These are phyloP conservation scores for Botrytis medusae DNA, from an alignment of 2,329 filamentous ascomycete species.

Conservation along the genomic window DNA sequence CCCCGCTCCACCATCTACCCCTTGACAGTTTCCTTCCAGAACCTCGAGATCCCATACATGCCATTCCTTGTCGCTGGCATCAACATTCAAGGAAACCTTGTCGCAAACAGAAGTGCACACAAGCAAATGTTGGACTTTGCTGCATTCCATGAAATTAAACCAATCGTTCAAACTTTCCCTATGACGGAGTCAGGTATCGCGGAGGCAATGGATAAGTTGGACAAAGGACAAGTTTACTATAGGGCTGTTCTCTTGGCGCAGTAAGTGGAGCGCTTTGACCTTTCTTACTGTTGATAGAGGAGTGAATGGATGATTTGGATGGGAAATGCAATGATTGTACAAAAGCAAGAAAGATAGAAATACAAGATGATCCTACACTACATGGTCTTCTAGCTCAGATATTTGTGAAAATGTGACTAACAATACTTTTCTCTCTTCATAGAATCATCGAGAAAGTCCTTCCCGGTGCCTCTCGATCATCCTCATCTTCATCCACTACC, in stretches of 20 bases:
- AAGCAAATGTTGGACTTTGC: slow-evolving; percentile 59
- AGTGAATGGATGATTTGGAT: background rate
- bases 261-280: slow-evolving; percentile 13
- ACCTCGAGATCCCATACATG: slow-evolving; percentile 33
- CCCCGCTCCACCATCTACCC: slow-evolving; percentile 59
- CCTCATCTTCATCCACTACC: background rate
- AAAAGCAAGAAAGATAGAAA: slow-evolving; percentile 17
- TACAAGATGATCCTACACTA: slow-evolving; percentile 5
- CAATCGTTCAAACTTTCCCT: slow-evolving; percentile 55
- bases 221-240: slow-evolving; percentile 53
- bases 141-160: slow-evolving; percentile 55
- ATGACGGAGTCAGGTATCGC: slow-evolving; percentile 54
- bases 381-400: background rate
- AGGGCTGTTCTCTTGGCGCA: slow-evolving; percentile 43
- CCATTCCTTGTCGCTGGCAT: slow-evolving; percentile 26
- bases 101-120: slow-evolving; percentile 46
- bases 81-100: slow-evolving; percentile 25
- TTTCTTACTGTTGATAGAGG: background rate
- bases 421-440: background rate
- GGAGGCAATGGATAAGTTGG: slow-evolving; percentile 55
- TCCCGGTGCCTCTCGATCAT: background rate
- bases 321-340: slow-evolving; percentile 1
- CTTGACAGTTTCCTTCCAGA: slow-evolving; percentile 55
- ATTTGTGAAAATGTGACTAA: background rate
- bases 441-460: slow-evolving; percentile 16